phyloP scores from a whole-genome alignment of 2,329 filamentous ascomycete genomes.

The Fusarium stilboides region DNA sequence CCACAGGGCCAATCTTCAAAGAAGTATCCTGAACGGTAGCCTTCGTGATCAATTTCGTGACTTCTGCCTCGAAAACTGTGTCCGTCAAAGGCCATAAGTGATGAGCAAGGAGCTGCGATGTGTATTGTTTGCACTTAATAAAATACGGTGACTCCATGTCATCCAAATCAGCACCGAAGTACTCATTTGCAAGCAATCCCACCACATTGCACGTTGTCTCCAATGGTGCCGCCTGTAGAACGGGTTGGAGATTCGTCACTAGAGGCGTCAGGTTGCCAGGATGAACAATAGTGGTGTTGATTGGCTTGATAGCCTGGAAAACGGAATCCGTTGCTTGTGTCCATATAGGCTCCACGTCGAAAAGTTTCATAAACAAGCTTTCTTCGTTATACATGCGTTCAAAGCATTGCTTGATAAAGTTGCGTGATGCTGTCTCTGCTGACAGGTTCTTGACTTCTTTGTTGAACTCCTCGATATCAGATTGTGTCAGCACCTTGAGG shows the following conservation, averaged over 20 bases:
- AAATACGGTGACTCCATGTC: slow-evolving; percentile 70
- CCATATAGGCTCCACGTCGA: slow-evolving; percentile 69
- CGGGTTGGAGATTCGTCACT: slow-evolving; percentile 64
- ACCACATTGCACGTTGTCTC: slow-evolving; percentile 69
- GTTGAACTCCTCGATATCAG: slow-evolving; percentile 69
- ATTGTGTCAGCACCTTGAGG: slow-evolving; percentile 66
- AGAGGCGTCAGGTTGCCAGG: slow-evolving; percentile 69
- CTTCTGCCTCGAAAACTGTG: slow-evolving; percentile 68
- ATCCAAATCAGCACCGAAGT: slow-evolving; percentile 69
- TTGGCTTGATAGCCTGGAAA: slow-evolving; percentile 65
- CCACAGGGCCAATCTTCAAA: slow-evolving; percentile 66
- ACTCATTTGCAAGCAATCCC: slow-evolving; percentile 72
- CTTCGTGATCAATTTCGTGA: slow-evolving; percentile 68
- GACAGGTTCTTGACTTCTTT: slow-evolving; percentile 66
- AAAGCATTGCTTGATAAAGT: slow-evolving; percentile 72
- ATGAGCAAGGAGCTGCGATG: slow-evolving; percentile 69
- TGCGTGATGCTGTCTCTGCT: slow-evolving; percentile 69
- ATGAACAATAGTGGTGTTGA: slow-evolving; percentile 67
- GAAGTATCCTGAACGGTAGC: slow-evolving; percentile 63
- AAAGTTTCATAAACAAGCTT: slow-evolving; percentile 68
- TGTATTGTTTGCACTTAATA: slow-evolving; percentile 69
- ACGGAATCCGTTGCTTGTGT: slow-evolving; percentile 65
- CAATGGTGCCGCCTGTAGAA: slow-evolving; percentile 64
- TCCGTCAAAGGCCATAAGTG: slow-evolving; percentile 72
- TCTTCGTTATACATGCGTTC: slow-evolving; percentile 71